Percentiles rank a stretch among this genome's conserved stretches.
These are phyloP conservation scores for Cyclocybe cylindracea DNA, from an alignment of 768 basidiomycete species.

Conservation along the genomic window DNA sequence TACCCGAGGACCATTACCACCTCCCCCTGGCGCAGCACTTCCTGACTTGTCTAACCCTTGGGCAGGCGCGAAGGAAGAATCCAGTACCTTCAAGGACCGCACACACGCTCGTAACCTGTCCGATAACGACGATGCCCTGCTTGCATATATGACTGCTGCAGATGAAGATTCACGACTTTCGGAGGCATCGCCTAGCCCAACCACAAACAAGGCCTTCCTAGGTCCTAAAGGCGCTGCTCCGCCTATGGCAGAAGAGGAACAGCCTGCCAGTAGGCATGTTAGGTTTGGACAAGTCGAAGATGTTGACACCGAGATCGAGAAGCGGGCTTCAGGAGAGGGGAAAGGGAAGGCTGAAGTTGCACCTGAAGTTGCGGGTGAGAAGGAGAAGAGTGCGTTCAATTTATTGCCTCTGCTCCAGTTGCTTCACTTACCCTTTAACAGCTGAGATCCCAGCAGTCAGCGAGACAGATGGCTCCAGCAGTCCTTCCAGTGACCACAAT, in stretches of 20 bases:
- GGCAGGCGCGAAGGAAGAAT: conserved; percentile 11
- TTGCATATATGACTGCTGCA: conserved; percentile 40
- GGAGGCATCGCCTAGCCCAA: neutral
- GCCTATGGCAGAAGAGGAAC: conserved; percentile 19
- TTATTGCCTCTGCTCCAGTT: neutral
- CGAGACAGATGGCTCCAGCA: neutral
- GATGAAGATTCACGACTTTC: conserved; percentile 20
- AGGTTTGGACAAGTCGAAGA: conserved; percentile 44
- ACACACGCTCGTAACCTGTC: conserved; percentile 15
- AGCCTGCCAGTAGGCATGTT: conserved; percentile 35
- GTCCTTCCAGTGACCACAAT: neutral
- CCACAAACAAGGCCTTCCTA: neutral
- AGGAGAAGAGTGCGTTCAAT: neutral
- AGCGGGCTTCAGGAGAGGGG: conserved; percentile 20
- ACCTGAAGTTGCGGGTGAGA: neutral
- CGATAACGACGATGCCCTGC: conserved; percentile 31
- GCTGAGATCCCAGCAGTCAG: too few species aligned
- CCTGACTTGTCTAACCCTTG: conserved; percentile 19
- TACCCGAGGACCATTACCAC: conserved; percentile 4
- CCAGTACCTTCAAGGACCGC: conserved; percentile 3
- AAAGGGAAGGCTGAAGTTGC: conserved; percentile 5
- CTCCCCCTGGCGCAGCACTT: conserved; percentile 21
- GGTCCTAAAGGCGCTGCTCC: neutral
- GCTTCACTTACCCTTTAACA: neutral
- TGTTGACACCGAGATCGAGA: conserved; percentile 37